These are phyloP conservation scores for Pterocarpus macrocarpus DNA, from an alignment of 306 rosid species.

Conservation along the genomic window DNA sequence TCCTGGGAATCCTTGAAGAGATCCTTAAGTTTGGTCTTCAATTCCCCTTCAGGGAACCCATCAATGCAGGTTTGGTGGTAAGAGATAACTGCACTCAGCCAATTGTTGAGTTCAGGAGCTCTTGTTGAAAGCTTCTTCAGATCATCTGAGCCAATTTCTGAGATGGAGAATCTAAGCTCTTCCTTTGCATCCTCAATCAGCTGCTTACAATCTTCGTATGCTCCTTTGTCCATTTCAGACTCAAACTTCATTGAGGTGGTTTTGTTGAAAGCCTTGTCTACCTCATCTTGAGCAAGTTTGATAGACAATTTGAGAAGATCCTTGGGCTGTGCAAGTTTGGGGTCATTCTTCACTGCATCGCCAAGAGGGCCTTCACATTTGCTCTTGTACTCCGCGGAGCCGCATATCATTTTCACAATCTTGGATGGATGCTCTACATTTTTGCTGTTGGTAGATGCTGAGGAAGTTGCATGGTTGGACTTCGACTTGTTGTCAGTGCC, in stretches of 20 bases:
- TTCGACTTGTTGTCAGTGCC: neutral
- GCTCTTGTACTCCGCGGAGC: conserved; percentile 54
- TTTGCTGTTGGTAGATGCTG: neutral
- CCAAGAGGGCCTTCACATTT: conserved; percentile 60
- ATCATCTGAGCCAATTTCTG: conserved; percentile 6
- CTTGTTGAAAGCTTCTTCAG: conserved; percentile 15
- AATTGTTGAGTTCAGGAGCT: conserved; percentile 65
- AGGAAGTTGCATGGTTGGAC: neutral
- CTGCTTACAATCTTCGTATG: conserved; percentile 66
- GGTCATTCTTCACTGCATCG: conserved; percentile 31
- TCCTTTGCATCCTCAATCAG: conserved; percentile 59
- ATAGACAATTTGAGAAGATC: conserved; percentile 60
- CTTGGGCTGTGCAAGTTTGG: conserved; percentile 41
- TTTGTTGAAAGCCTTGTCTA: conserved; percentile 52
- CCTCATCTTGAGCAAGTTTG: conserved; percentile 50
- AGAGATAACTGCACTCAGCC: conserved; percentile 84
- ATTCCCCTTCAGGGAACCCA: conserved; percentile 69
- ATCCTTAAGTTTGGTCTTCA: conserved; percentile 51
- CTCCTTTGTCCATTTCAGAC: conserved; percentile 53
- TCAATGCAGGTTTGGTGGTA: conserved; percentile 82
- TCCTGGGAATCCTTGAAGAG: conserved; percentile 51
- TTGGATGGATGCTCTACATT: neutral
- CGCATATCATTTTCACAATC: conserved; percentile 56
- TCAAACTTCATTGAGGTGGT: conserved; percentile 35
- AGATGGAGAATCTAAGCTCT: conserved; percentile 55